A percentile compares a stretch with the other conserved stretches of the same genome.
Evolutionary conservation across 2,329 filamentous ascomycete genomes (phyloP).

Genomic region (Apiospora saccharicola): DNA sequence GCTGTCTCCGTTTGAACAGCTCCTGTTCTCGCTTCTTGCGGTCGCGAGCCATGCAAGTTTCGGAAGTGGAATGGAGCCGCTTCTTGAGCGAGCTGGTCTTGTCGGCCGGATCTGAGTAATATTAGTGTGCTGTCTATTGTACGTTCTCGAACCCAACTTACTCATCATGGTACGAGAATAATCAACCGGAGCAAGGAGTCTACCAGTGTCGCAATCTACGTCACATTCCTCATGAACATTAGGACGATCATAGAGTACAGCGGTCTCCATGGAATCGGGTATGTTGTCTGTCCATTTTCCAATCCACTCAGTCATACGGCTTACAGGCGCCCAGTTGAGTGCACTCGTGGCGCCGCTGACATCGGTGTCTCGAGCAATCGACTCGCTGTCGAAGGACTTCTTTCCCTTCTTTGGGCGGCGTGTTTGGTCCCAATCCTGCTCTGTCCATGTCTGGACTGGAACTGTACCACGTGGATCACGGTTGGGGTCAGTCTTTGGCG

Average conservation of each 20-base stretch:
- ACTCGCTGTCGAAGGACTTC: slow-evolving; percentile 1
- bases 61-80: neutral
- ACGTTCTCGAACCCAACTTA: neutral
- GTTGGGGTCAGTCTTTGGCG: neutral
- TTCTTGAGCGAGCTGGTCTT: neutral
- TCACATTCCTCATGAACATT: slow-evolving; percentile 28
- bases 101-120: neutral
- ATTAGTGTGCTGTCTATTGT: neutral
- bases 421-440: slow-evolving; percentile 23
- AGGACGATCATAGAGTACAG: neutral
- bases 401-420: slow-evolving; percentile 11
- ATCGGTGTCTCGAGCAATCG: neutral
- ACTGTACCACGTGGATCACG: neutral
- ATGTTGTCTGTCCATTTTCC: neutral
- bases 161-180: slow-evolving; percentile 21
- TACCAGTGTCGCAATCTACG: slow-evolving; percentile 26
- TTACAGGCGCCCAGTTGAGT: neutral
- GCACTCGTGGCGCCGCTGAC: slow-evolving; percentile 17
- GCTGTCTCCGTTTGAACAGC: neutral
- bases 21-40: neutral
- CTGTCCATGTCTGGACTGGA: slow-evolving; percentile 8
- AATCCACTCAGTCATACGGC: neutral
- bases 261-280: neutral
- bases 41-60: neutral
- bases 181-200: slow-evolving; percentile 26